Percentiles rank a stretch among this genome's conserved stretches.
phyloP scores from a whole-genome alignment of 139 green algal genomes.

The Tetratostichococcus sp. region DNA sequence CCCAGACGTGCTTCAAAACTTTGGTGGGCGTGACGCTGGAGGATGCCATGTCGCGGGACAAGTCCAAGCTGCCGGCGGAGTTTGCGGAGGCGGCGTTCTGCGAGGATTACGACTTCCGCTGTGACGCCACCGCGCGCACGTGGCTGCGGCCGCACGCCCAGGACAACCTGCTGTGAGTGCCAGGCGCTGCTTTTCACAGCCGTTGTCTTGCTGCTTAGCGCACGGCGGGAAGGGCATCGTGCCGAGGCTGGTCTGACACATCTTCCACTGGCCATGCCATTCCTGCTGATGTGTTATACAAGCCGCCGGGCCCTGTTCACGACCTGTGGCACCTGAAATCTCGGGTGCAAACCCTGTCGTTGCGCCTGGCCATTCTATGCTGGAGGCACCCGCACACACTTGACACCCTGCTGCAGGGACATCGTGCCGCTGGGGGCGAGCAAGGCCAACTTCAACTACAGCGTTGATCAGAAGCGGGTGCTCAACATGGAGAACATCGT shows the following conservation, averaged over 20 bases:
- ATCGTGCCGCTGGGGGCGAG: constrained; percentile 75
- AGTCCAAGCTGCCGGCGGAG: constrained; percentile 46
- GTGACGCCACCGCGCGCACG: constrained; percentile 69
- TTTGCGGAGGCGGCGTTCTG: constrained; percentile 62
- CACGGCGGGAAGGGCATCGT: not conserved
- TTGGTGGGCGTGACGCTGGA: constrained; percentile 57
- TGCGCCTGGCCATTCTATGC: no score
- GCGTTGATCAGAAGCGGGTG: constrained; percentile 76
- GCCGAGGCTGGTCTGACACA: not conserved
- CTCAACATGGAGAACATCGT: constrained; percentile 87
- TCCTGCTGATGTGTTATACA: no score
- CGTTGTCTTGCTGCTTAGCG: not conserved
- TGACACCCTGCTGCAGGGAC: no score
- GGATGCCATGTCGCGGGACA: constrained; percentile 50
- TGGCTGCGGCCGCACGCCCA: constrained; percentile 80
- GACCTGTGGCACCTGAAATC: no score
- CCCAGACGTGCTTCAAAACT: constrained; percentile 73
- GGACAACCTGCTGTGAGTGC: constrained; percentile 76
- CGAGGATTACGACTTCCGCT: constrained; percentile 74
- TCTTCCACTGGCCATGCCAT: no score
- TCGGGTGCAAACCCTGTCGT: no score
- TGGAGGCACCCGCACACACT: no score
- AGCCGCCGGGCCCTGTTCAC: no score
- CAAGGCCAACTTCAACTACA: constrained; percentile 81
- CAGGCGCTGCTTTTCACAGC: not conserved